Conservation (phyloP, 1,284 basidiomycete species). For the Pulveroboletus sp. region DNA sequence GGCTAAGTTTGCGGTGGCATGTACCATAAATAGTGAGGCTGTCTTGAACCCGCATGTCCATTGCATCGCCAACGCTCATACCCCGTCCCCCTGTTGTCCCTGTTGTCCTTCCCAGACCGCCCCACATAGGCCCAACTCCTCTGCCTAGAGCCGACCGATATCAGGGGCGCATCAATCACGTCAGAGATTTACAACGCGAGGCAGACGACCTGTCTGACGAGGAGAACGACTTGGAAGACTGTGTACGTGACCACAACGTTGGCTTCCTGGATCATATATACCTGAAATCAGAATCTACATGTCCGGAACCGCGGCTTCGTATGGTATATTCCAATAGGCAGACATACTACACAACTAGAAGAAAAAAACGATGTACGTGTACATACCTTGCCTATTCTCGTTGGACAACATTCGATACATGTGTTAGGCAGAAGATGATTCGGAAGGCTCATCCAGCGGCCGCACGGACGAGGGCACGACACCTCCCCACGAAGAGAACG, state of each 20-base stretch:
- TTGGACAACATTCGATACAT: not conserved
- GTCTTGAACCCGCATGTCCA: slow-evolving; percentile 38
- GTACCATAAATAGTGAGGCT: too few species aligned
- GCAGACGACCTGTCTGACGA: slow-evolving; percentile 85
- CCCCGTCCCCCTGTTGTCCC: slow-evolving; percentile 60
- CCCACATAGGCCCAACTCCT: slow-evolving; percentile 63
- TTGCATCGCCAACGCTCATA: slow-evolving; percentile 65
- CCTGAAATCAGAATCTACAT: slow-evolving; percentile 43
- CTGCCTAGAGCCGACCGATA: slow-evolving; percentile 45
- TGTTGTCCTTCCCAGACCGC: slow-evolving; percentile 59
- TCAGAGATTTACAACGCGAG: slow-evolving; percentile 71
- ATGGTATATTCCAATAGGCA: slow-evolving; percentile 71
- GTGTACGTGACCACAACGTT: slow-evolving; percentile 40
- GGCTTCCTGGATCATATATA: not conserved
- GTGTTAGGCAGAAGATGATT: slow-evolving; percentile 44
- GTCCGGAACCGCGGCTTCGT: slow-evolving; percentile 64
- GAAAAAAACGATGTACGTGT: slow-evolving; percentile 76
- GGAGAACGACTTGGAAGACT: slow-evolving; percentile 73
- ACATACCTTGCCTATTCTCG: not conserved
- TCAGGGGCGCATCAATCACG: slow-evolving; percentile 52
- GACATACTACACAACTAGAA: slow-evolving; percentile 67
- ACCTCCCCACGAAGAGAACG: slow-evolving; percentile 51
- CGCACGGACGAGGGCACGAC: slow-evolving; percentile 42
- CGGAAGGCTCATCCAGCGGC: slow-evolving; percentile 33
- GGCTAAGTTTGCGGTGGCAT: too few species aligned